Evolutionary conservation across 441 rosid species (phyloP), one percentile per base, ranked within the genome.

Genomic region (Biscutella auriculata): DNA sequence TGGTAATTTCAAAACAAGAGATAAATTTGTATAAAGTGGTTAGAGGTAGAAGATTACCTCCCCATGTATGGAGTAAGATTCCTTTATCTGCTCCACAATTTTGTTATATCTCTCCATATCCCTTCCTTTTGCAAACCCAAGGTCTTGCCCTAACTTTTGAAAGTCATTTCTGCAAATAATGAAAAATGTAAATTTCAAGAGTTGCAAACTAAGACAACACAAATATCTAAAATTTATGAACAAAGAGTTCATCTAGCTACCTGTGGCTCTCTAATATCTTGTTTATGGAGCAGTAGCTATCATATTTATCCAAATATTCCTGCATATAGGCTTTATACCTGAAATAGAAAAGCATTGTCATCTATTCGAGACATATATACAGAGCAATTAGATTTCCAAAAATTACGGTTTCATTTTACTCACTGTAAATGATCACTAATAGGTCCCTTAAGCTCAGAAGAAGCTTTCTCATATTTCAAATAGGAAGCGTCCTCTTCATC

Each of bases 261-360:
- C 97, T 90, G 85, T 84, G 62, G 67, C 70, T 77, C 70, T 87
- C 94, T 29, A 94, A 77, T 66, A 69, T 73, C 74, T 77, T 83
- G 81, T 85, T 77, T 70, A 94, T 59, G 33, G 93, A 78, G 74
- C 70, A 54, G 76, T 94, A 94, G 68, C 75, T 67, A 35, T 80
- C 91, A 44, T 85, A 87, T 73, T 94, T 94, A 44, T 90, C 95
- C 59, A 42, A 62, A 68, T 68, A 94, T 72, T 94, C 99, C 69
- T 80, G 80, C 75, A 82, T 49, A 57, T 82, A 94, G 60, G 89
- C 95, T 67, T 74, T 69, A 66, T 85, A 90, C 88, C 99, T 94
- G 70, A 57, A 51, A 79, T 9, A 54, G 32, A 55, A 21, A 40
- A 27, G 48, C 17, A 25, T 55, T 36, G 37, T 21, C 28, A 54